These are phyloP conservation scores for Herpomyces periplanetae DNA, from an alignment of 2,329 filamentous ascomycete species.

Conservation along the genomic window DNA sequence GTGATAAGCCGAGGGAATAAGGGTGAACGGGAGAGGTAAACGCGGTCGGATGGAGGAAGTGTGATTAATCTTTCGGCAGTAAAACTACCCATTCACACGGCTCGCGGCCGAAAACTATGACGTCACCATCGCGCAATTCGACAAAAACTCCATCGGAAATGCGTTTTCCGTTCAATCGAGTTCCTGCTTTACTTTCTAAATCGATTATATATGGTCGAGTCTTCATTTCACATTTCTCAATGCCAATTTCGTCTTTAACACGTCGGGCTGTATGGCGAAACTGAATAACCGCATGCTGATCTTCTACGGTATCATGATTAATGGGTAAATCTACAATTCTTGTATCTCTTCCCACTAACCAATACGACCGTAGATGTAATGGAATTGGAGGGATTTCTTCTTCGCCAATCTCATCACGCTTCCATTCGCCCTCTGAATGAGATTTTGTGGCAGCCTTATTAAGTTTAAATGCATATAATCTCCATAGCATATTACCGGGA, in stretches of 20 bases:
- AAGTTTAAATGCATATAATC: constrained; percentile 69
- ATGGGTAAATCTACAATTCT: constrained; percentile 43
- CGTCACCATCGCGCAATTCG: constrained; percentile 54
- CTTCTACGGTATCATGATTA: constrained; percentile 68
- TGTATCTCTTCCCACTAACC: constrained; percentile 48
- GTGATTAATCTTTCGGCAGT: no score
- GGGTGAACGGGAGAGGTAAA: no score
- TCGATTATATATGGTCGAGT: constrained; percentile 54
- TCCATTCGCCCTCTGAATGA: no score
- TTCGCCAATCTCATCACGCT: no score
- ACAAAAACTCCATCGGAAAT: constrained; percentile 40
- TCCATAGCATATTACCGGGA: constrained; percentile 35
- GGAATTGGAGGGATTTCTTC: no score
- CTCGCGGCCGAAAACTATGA: constrained; percentile 67
- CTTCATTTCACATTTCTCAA: constrained; percentile 24
- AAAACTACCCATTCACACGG: no score
- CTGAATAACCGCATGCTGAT: constrained; percentile 80
- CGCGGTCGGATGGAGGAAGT: no score
- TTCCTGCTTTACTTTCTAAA: constrained; percentile 70
- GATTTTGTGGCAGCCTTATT: no score
- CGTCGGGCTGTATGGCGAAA: constrained; percentile 51
- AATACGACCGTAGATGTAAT: constrained; percentile 37
- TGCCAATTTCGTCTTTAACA: constrained; percentile 51
- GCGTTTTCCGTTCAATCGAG: constrained; percentile 31
- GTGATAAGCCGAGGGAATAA: no score